Evolutionary conservation across 768 basidiomycete species (phyloP).

Genomic region (Leccinum longicurvipes): DNA sequence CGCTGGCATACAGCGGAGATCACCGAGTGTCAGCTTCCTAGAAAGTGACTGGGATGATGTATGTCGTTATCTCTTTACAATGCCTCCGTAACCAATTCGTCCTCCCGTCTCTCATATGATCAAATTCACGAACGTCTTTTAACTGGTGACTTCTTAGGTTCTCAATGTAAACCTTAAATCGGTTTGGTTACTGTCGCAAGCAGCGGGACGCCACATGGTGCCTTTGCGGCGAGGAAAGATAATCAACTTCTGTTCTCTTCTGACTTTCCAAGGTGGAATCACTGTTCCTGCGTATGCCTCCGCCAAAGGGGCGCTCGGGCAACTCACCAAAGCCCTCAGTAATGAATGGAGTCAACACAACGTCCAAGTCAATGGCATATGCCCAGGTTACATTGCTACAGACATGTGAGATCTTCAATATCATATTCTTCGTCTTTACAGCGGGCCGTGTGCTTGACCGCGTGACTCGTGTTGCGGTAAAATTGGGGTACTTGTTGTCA

Average conservation of each 20-base stretch:
- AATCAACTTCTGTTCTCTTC: constrained; percentile 61
- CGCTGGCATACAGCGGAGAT: constrained; percentile 57
- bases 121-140: constrained; percentile 8
- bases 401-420: constrained; percentile 61
- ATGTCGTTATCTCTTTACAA: constrained; percentile 36
- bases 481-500: constrained; percentile 10
- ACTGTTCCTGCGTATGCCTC: constrained; percentile 89
- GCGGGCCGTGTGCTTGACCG: background rate
- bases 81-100: constrained; percentile 7
- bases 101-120: constrained; percentile 8
- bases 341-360: constrained; percentile 93
- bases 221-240: constrained; percentile 66
- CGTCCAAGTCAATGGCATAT: constrained; percentile 85
- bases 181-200: constrained; percentile 79
- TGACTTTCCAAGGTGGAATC: constrained; percentile 54
- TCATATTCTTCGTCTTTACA: constrained; percentile 4
- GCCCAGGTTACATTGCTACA: constrained; percentile 85
- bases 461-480: constrained; percentile 5
- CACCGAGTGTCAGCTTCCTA: constrained; percentile 60
- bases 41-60: constrained; percentile 75
- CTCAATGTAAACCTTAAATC: constrained; percentile 87
- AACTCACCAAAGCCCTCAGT: constrained; percentile 83
- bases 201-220: constrained; percentile 90
- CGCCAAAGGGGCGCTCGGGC: constrained; percentile 84
- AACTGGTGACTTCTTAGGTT: constrained; percentile 46